A percentile compares a stretch with the other conserved stretches of the same genome.
These are phyloP conservation scores for Suillus hirtellus DNA, from an alignment of 768 basidiomycete species.

Conservation along the genomic window DNA sequence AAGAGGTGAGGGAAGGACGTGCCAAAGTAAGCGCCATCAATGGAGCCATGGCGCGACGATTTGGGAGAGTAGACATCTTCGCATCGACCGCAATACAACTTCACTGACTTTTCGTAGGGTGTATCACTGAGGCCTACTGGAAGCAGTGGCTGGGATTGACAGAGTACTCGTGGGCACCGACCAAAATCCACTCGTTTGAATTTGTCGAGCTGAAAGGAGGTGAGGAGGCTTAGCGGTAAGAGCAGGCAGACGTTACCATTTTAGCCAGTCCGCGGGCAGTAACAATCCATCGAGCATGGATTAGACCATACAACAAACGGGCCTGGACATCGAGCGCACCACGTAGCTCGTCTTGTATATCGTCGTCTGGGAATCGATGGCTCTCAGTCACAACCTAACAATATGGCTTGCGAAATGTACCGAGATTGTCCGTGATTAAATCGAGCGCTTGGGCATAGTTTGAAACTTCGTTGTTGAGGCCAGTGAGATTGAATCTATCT, in stretches of 20 bases:
- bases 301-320: conserved; percentile 89
- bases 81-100: conserved; percentile 97
- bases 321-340: conserved; percentile 93
- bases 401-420: conserved; percentile 46
- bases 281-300: conserved; percentile 96
- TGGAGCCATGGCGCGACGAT: conserved; percentile 93
- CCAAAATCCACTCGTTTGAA: conserved; percentile 99
- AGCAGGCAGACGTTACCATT: conserved; percentile 60
- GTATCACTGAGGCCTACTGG: conserved; percentile 96
- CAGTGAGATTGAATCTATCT: conserved; percentile 97
- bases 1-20: conserved; percentile 97
- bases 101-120: conserved; percentile 98
- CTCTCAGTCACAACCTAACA: background rate
- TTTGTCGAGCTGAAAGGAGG: conserved; percentile 73
- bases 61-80: conserved; percentile 99
- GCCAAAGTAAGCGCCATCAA: conserved; percentile 98
- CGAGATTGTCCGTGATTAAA: conserved; percentile 93
- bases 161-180: conserved; percentile 95
- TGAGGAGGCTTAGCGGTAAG: background rate
- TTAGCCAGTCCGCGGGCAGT: conserved; percentile 91
- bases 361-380: conserved; percentile 63
- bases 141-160: conserved; percentile 91
- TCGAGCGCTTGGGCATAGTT: conserved; percentile 94
- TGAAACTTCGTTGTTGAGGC: conserved; percentile 92
- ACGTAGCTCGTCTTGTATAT: conserved; percentile 90